Evolutionary conservation across 2,329 filamentous ascomycete genomes (phyloP), one percentile per base, ranked within the genome.

Genomic region (Stagonosporopsis vannaccii): DNA sequence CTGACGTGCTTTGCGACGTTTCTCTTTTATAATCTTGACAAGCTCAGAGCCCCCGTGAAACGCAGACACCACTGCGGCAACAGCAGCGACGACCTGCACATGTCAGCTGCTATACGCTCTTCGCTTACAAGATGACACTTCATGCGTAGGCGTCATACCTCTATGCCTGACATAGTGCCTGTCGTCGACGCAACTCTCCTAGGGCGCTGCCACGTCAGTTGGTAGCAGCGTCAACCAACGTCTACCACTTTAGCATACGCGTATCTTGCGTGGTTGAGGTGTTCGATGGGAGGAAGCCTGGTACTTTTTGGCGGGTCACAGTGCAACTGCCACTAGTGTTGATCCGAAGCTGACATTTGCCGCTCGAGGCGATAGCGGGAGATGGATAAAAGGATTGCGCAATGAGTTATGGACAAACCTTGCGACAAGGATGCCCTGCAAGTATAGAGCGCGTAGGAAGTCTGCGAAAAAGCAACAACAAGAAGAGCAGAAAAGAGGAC

Each of bases 11-110:
- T 75, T 75, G 41, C 67, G 65, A 25, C 68, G 69, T 43, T 71
- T 72, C 54, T 74, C 70, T 58, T 72, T 72, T 57, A 78, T 67
- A 19, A 68, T 63, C 39, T 73, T 68, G 26, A 75, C 61, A 44
- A 78, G 62, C 25, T 78, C 76, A 26, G 76, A 73, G 15, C 71
- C 76, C n/a, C 68, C 73, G 58, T 78, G 75, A 59, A 80, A 80
- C 7, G 77, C 76, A 11, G 73, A 76, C 8, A 78, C 68, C 11
- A 80, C 72, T 8, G 77, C 75, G n/a, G 75, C 67, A n/a, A 80
- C 75, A 45, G 77, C 77, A 22, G 70, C 73, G 41, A 76, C 66
- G 6, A 78, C 76, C 70, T 79, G 42, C 12, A 32, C 9, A 6
- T 12, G 13, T 26, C 17, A 32, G 26, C 25, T 30, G 26, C 15